Conservation (phyloP, 1,284 basidiomycete genomes). For the Bjerkandera adusta region DNA sequence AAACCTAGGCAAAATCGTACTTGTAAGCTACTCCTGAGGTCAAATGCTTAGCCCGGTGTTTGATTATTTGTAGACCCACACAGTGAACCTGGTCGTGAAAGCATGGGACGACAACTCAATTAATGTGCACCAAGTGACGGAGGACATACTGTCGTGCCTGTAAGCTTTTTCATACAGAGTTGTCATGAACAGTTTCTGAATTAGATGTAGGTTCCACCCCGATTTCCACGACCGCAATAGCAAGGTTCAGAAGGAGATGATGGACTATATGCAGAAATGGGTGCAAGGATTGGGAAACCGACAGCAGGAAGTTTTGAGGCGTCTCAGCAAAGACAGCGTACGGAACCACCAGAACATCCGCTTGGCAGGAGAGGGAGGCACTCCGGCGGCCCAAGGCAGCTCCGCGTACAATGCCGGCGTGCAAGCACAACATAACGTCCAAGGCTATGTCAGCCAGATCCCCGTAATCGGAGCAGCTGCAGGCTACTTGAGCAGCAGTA, state of each 20-base stretch:
- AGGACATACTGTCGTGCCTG: constrained; percentile 75
- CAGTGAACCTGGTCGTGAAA: constrained; percentile 64
- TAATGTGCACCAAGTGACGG: constrained; percentile 58
- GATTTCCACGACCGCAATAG: constrained; percentile 74
- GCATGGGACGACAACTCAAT: constrained; percentile 80
- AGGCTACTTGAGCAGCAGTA: no score
- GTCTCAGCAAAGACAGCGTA: constrained; percentile 66
- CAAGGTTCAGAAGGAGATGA: constrained; percentile 79
- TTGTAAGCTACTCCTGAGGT: constrained; percentile 41
- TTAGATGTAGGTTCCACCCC: constrained; percentile 69
- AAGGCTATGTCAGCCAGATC: constrained; percentile 46
- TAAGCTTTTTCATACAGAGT: constrained; percentile 33
- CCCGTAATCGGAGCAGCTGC: constrained; percentile 50
- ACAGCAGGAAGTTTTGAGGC: constrained; percentile 53
- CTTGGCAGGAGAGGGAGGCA: constrained; percentile 50
- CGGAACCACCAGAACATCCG: constrained; percentile 75
- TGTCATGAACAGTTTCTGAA: no score
- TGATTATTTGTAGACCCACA: constrained; percentile 40
- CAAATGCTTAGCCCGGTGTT: constrained; percentile 15
- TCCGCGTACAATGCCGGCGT: constrained; percentile 46
- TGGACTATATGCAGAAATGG: constrained; percentile 63
- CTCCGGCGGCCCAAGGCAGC: constrained; percentile 40
- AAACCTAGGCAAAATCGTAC: constrained; percentile 66
- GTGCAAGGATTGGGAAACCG: constrained; percentile 51
- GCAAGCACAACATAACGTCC: constrained; percentile 44